A percentile compares a stretch with the other conserved stretches of the same genome.
phyloP scores from a whole-genome alignment of 1,284 basidiomycete species.

The Naganishia sp. region DNA sequence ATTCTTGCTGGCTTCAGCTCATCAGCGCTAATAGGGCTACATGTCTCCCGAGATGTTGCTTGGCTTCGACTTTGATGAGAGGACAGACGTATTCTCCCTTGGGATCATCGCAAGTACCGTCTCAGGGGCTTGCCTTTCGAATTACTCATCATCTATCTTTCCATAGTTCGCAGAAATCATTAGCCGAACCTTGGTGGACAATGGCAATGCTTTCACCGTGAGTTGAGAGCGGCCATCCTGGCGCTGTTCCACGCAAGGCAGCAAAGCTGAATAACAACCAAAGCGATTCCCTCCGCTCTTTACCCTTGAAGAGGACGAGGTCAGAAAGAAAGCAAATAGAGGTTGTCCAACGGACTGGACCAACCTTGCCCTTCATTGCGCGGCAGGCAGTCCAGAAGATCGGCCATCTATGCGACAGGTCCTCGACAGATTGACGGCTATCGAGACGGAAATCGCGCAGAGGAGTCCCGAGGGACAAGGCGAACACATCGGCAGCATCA shows the following conservation, averaged over 20 bases:
- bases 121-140: neutral
- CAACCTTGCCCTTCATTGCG: slow-evolving; percentile 75
- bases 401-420: slow-evolving; percentile 78
- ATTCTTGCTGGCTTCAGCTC: neutral
- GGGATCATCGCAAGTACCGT: slow-evolving; percentile 69
- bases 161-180: slow-evolving; percentile 79
- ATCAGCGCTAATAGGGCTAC: slow-evolving; percentile 42
- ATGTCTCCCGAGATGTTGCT: slow-evolving; percentile 83
- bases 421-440: slow-evolving; percentile 69
- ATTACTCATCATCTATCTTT: neutral
- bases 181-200: slow-evolving; percentile 77
- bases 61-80: slow-evolving; percentile 85
- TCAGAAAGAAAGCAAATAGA: slow-evolving; percentile 66
- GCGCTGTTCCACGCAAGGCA: neutral
- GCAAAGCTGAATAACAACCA: slow-evolving; percentile 35
- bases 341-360: slow-evolving; percentile 80
- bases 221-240: slow-evolving; percentile 21
- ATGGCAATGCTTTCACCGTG: slow-evolving; percentile 68
- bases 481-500: slow-evolving; percentile 80
- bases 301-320: slow-evolving; percentile 73
- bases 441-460: slow-evolving; percentile 78
- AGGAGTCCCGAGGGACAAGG: slow-evolving; percentile 61
- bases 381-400: slow-evolving; percentile 64
- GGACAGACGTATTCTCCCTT: slow-evolving; percentile 91
- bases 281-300: slow-evolving; percentile 72